phyloP scores from a whole-genome alignment of 768 basidiomycete genomes.

The Lentinula guzmanii region DNA sequence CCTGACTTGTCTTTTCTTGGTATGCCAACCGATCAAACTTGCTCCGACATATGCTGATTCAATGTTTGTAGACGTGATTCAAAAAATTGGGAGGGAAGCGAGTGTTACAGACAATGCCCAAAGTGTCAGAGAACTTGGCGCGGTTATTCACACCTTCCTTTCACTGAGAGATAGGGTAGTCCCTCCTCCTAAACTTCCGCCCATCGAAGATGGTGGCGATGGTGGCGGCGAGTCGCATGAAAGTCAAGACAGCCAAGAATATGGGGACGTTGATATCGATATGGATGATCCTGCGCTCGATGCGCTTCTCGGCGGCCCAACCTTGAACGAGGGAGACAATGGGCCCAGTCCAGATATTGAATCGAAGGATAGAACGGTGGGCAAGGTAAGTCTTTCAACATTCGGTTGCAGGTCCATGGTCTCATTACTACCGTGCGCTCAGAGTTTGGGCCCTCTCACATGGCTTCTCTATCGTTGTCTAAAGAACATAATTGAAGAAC shows the following conservation, averaged over 20 bases:
- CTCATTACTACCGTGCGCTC: not conserved
- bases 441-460: constrained; percentile 24
- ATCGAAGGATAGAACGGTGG: constrained; percentile 13
- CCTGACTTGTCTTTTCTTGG: constrained; percentile 59
- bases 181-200: constrained; percentile 33
- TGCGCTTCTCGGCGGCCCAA: constrained; percentile 33
- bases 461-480: constrained; percentile 34
- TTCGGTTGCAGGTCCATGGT: not conserved
- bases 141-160: constrained; percentile 56
- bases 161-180: constrained; percentile 44
- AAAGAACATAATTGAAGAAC: constrained; percentile 20
- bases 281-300: constrained; percentile 55
- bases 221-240: constrained; percentile 19
- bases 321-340: not conserved
- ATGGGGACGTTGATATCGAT: constrained; percentile 52
- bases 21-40: constrained; percentile 33
- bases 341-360: constrained; percentile 21
- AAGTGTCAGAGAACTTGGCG: constrained; percentile 50
- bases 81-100: constrained; percentile 38
- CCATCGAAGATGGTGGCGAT: constrained; percentile 12
- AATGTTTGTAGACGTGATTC: constrained; percentile 43
- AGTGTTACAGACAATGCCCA: constrained; percentile 29
- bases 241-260: constrained; percentile 76
- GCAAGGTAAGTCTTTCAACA: constrained; percentile 17
- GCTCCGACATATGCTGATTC: not conserved